These are phyloP conservation scores for Fragaria vesca DNA, from an alignment of 306 rosid genomes.

Conservation along the genomic window DNA sequence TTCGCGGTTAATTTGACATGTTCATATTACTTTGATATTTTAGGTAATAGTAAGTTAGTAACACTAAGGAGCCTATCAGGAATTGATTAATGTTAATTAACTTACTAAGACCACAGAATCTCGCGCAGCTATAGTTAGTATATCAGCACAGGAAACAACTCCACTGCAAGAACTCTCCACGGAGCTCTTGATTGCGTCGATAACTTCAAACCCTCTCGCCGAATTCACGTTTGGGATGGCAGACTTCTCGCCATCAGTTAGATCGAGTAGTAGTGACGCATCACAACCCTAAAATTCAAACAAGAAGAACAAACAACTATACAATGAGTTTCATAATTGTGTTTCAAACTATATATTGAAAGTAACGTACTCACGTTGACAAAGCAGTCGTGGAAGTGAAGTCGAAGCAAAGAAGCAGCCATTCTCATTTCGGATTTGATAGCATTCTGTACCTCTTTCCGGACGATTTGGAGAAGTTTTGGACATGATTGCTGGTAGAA, in stretches of 20 bases:
- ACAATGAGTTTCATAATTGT: not conserved
- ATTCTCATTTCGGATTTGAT: slow-evolving; percentile 63
- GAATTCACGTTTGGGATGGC: slow-evolving; percentile 73
- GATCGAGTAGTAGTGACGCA: slow-evolving; percentile 72
- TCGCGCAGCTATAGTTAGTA: slow-evolving; percentile 73
- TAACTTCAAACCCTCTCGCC: slow-evolving; percentile 72
- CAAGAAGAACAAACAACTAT: not conserved
- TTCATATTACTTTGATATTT: not conserved
- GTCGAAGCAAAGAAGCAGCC: slow-evolving; percentile 89
- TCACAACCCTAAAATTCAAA: slow-evolving; percentile 68
- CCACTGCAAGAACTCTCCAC: slow-evolving; percentile 78
- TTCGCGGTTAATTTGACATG: not conserved
- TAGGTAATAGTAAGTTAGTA: not conserved
- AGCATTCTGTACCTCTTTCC: slow-evolving; percentile 57
- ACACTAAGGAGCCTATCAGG: not conserved
- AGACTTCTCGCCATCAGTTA: slow-evolving; percentile 53
- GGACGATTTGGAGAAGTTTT: slow-evolving; percentile 44
- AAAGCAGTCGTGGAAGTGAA: slow-evolving; percentile 95
- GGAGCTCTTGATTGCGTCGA: slow-evolving; percentile 68
- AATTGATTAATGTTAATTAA: not conserved
- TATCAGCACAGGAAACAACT: slow-evolving; percentile 86
- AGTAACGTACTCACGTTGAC: slow-evolving; percentile 53
- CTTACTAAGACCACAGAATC: slow-evolving; percentile 79
- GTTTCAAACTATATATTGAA: not conserved
- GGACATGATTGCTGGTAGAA: slow-evolving; percentile 74